Evolutionary conservation across 169 alveolate genomes (phyloP).

Genomic region (Plasmodium cynomolgi): DNA sequence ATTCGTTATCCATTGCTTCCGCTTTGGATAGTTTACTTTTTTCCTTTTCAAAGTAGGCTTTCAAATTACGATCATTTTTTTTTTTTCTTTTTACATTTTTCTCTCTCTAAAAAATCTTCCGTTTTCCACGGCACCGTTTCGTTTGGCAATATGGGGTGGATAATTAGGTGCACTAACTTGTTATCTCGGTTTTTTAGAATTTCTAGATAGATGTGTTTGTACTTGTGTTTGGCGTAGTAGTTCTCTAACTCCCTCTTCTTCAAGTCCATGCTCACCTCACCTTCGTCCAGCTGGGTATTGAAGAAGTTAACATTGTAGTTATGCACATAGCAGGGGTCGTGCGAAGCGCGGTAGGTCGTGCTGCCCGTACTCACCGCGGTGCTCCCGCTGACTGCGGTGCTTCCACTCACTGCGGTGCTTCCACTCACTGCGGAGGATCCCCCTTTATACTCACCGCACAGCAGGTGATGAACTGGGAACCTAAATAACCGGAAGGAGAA

Average conservation of each 20-base stretch:
- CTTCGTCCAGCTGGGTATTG: slow-evolving; percentile 49
- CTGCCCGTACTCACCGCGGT: neutral
- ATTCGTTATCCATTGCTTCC: slow-evolving; percentile 76
- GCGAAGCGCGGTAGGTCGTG: neutral
- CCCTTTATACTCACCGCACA: neutral
- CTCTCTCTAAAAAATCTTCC: slow-evolving; percentile 79
- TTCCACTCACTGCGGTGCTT: too few relatives aligned
- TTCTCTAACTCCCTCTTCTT: slow-evolving; percentile 46
- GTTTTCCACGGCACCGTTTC: slow-evolving; percentile 79
- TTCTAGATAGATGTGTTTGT: slow-evolving; percentile 78
- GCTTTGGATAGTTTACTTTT: slow-evolving; percentile 69
- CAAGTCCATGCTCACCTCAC: slow-evolving; percentile 5
- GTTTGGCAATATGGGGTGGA: slow-evolving; percentile 81
- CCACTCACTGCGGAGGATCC: neutral
- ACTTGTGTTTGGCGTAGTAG: slow-evolving; percentile 43
- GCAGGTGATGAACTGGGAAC: slow-evolving; percentile 74
- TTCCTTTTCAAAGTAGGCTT: slow-evolving; percentile 76
- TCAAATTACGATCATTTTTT: slow-evolving; percentile 66
- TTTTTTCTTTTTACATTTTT: slow-evolving; percentile 77
- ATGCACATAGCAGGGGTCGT: slow-evolving; percentile 66
- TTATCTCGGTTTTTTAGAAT: slow-evolving; percentile 79
- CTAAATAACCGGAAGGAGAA: slow-evolving; percentile 73
- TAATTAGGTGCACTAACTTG: slow-evolving; percentile 72
- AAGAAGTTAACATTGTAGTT: slow-evolving; percentile 41
- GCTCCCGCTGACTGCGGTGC: too few relatives aligned